These are phyloP conservation scores for Cercospora sp. DNA, from an alignment of 2,329 filamentous ascomycete species.

Conservation along the genomic window DNA sequence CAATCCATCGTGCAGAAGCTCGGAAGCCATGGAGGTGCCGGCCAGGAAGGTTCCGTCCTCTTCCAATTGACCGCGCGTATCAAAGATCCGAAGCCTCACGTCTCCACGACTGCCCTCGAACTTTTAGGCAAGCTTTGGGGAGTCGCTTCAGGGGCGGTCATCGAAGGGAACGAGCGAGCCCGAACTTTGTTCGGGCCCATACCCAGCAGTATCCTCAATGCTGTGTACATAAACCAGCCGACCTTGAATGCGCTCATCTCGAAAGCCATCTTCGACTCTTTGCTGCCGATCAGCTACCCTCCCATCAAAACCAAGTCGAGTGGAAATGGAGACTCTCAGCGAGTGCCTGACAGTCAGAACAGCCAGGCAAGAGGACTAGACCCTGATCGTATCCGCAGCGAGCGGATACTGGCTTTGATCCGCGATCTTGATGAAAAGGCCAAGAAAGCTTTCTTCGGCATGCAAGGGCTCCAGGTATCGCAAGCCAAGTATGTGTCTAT, in stretches of 20 bases:
- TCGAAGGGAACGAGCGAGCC: slow-evolving; percentile 75
- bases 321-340: slow-evolving; percentile 59
- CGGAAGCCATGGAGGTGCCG: slow-evolving; percentile 71
- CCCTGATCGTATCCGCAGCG: slow-evolving; percentile 74
- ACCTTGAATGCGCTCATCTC: slow-evolving; percentile 85
- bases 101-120: slow-evolving; percentile 84
- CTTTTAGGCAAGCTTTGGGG: slow-evolving; percentile 87
- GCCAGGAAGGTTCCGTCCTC: slow-evolving; percentile 74
- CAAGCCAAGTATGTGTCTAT: slow-evolving; percentile 71
- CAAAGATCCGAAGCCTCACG: slow-evolving; percentile 77
- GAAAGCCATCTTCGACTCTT: slow-evolving; percentile 78
- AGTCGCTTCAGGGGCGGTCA: slow-evolving; percentile 84
- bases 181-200: slow-evolving; percentile 74
- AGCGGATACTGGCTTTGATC: slow-evolving; percentile 79
- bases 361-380: slow-evolving; percentile 53
- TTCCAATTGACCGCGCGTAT: slow-evolving; percentile 81
- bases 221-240: slow-evolving; percentile 83
- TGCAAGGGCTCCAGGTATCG: slow-evolving; percentile 75
- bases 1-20: slow-evolving; percentile 79
- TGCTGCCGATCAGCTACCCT: slow-evolving; percentile 88
- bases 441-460: slow-evolving; percentile 83
- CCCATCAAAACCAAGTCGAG: slow-evolving; percentile 58
- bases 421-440: slow-evolving; percentile 74
- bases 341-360: slow-evolving; percentile 58
- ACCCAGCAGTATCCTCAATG: slow-evolving; percentile 80